Evolutionary conservation across 257 asterid genomes (phyloP), one percentile per base, ranked within the genome.

Genomic region (Echium plantagineum): DNA sequence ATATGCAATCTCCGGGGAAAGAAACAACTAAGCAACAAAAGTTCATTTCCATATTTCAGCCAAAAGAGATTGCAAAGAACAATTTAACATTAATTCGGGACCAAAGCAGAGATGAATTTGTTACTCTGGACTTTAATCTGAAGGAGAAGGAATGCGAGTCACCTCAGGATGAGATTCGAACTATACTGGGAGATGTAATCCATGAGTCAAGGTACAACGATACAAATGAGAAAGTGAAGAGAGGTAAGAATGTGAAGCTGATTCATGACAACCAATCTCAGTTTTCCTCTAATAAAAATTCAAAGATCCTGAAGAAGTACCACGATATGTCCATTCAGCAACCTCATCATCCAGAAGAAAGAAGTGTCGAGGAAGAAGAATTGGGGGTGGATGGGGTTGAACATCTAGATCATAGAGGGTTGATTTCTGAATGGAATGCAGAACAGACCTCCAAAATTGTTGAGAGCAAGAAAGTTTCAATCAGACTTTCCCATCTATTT

Each of bases 371-470:
- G 59, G 52, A 58, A 24, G 49, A 67, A 21, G 51, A 58, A 20
- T 59, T 6, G 21, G 31, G 51, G n/a, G 5, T 2, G 19, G 65
- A 56, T 19, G 22, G 32, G 21, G 59, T 16, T 18, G 42, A 13
- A 20, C 31, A 64, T 19, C 15, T 15, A 9, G 26, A 30, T 61
- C 30, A 57, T 51, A 47, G 7, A 13, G 58, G 54, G 32, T 15
- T 18, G 61, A 18, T 38, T 58, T 57, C 58, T 21, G 60, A 30
- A 35, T 46, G 30, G 64, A 55, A 35, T 54, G 63, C 60, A 28
- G 64, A 57, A 21, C 72, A 61, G 16, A 56, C 63, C 21, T 46
- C 54, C 54, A 66, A 64, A 61, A 68, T 65, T 21, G 31, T 62
- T 52, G 57, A 46, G 57, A 51, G 48, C 48, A 42, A 42, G 48